Conservation (phyloP, 2,329 filamentous ascomycete genomes). For the Graphium sp. region DNA sequence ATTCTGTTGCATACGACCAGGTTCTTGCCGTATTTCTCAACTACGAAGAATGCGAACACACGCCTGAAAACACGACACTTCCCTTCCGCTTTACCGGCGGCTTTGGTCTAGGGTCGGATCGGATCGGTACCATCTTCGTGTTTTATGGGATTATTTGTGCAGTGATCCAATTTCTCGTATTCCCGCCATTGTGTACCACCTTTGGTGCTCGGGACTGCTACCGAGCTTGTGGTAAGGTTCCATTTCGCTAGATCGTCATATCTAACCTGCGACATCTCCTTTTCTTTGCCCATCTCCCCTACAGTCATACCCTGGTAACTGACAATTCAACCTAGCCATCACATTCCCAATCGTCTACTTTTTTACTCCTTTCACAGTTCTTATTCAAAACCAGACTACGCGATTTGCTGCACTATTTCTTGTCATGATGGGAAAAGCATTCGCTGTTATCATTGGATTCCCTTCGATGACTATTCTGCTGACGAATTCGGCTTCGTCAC, state of each 20-base stretch:
- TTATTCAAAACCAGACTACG: conserved; percentile 27
- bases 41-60: conserved; percentile 43
- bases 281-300: too few species aligned
- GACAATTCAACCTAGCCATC: conserved; percentile 23
- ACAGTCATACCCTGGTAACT: too few species aligned
- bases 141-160: conserved; percentile 67
- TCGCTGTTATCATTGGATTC: conserved; percentile 69
- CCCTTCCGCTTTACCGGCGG: conserved; percentile 75
- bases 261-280: too few species aligned
- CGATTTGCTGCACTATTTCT: conserved; percentile 48
- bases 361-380: conserved; percentile 63
- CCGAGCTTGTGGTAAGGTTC: conserved; percentile 35
- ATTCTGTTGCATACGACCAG: conserved; percentile 75
- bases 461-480: conserved; percentile 81
- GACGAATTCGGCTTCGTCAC: conserved; percentile 66
- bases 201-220: conserved; percentile 64
- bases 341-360: conserved; percentile 63
- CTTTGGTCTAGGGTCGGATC: conserved; percentile 54
- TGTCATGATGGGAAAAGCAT: conserved; percentile 58
- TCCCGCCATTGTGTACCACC: conserved; percentile 55
- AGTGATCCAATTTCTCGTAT: conserved; percentile 71
- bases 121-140: conserved; percentile 76
- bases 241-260: background rate
- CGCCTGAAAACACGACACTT: conserved; percentile 39
- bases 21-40: conserved; percentile 80